Evolutionary conservation across 306 rosid genomes (phyloP).

Genomic region (Delonix regia): DNA sequence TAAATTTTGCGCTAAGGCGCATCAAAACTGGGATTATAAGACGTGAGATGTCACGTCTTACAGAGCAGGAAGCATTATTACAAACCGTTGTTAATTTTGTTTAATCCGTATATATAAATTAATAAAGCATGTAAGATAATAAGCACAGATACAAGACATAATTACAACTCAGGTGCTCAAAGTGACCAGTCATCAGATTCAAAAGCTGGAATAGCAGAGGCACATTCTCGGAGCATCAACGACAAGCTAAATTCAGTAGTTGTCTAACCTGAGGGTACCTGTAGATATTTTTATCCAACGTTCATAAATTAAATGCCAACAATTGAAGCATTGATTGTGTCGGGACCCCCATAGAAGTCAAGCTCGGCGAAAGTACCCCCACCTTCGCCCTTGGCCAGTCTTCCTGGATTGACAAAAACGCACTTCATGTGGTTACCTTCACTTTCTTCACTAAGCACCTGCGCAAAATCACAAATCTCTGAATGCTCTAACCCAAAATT

Average conservation of each 20-base stretch:
- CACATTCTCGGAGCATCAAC: background rate
- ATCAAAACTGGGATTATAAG: background rate
- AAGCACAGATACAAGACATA: background rate
- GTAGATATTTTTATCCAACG: constrained; percentile 15
- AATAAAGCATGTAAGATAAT: background rate
- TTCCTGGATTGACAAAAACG: constrained; percentile 88
- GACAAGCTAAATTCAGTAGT: constrained; percentile 21
- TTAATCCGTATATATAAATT: background rate
- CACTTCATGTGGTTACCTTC: constrained; percentile 55
- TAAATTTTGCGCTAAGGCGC: background rate
- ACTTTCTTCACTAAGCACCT: constrained; percentile 68
- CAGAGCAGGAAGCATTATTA: background rate
- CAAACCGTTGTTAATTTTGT: background rate
- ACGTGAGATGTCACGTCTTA: background rate
- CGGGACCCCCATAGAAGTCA: constrained; percentile 60
- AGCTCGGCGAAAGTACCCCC: constrained; percentile 94
- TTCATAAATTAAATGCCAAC: constrained; percentile 75
- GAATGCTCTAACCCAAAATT: background rate
- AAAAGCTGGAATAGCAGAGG: background rate
- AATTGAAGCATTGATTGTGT: constrained; percentile 57
- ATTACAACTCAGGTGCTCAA: background rate
- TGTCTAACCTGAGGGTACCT: constrained; percentile 14
- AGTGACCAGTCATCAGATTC: background rate
- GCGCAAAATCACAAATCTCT: constrained; percentile 13
- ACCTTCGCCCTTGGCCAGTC: constrained; percentile 93